phyloP scores from a whole-genome alignment of 1,284 basidiomycete genomes.

The Clitocybe nebularis region DNA sequence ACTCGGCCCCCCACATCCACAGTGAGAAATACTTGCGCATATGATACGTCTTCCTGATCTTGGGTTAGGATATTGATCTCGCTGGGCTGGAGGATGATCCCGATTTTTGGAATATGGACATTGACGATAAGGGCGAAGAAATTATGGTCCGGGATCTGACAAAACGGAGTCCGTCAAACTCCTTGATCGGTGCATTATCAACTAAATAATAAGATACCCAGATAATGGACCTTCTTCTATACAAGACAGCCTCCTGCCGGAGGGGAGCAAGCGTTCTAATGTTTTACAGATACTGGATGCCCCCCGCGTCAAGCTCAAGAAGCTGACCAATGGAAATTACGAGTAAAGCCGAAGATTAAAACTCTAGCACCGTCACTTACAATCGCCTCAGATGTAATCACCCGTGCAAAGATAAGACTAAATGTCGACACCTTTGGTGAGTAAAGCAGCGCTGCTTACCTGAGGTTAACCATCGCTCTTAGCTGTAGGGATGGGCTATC shows the following conservation, averaged over 20 bases:
- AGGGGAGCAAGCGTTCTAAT: slow-evolving; percentile 1
- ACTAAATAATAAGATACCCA: too few relatives aligned
- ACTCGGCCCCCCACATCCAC: slow-evolving; percentile 64
- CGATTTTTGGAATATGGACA: slow-evolving; percentile 58
- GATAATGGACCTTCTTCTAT: too few relatives aligned
- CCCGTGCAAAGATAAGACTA: slow-evolving; percentile 70
- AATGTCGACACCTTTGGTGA: slow-evolving; percentile 74
- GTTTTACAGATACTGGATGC: slow-evolving; percentile 7
- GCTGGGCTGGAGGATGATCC: slow-evolving; percentile 61
- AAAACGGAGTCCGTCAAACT: slow-evolving; percentile 16
- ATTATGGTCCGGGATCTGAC: slow-evolving; percentile 31
- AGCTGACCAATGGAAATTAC: slow-evolving; percentile 32
- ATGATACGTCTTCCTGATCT: slow-evolving; percentile 10
- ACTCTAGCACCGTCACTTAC: slow-evolving; percentile 1
- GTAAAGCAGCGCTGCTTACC: slow-evolving; percentile 14
- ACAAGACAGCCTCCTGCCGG: too few relatives aligned
- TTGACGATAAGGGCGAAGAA: slow-evolving; percentile 35
- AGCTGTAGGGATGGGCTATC: slow-evolving; percentile 70
- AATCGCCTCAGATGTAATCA: slow-evolving; percentile 62
- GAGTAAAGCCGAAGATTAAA: slow-evolving; percentile 31
- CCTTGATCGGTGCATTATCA: not conserved
- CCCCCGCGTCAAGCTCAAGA: slow-evolving; percentile 13
- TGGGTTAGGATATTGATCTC: slow-evolving; percentile 53
- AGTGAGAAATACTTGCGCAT: too few relatives aligned
- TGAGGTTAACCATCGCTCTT: slow-evolving; percentile 6